Evolutionary conservation across 352 stramenopile genomes (phyloP), one percentile per base, ranked within the genome.

Genomic region (Saprolegnia diclina): DNA sequence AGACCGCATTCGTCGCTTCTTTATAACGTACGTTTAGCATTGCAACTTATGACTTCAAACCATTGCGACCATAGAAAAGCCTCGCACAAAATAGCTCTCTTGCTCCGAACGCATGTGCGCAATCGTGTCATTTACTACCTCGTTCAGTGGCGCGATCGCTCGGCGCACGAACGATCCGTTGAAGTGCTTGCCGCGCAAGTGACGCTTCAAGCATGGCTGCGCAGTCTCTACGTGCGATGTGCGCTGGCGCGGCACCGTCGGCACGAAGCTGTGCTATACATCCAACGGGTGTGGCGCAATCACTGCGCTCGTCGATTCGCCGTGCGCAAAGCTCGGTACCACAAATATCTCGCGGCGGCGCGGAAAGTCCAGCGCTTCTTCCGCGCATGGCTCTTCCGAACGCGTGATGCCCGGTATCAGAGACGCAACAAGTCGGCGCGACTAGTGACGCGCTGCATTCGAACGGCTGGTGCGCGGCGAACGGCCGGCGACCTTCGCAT

Each of bases 261-360:
- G 4, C 56, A 80, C 5, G 63, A 65, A 52, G 72, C 73, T 4
- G 74, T 75, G 10, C 79, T 74, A 3, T 24, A 24, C 0, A 67
- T 92, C 32, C 82, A 90, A 64, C 54, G 73, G 4, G 0, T 21
- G 4, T 92, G 82, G 83, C 73, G 54, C 79, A 80, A n/a, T 86
- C 77, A 52, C 64, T 76, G 46, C 79, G 71, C n/a, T 73, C 79
- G 48, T 82, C 29, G 71, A 52, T 77, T 88, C 67, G 29, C 77
- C n/a, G 59, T 42, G 21, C 76, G 83, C 21, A 65, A 59, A 24
- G 71, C 55, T 4, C 74, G 80, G 9, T 89, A 78, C 46, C 14
- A 52, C 5, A 56, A 29, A 18, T 92, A 88, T 61, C 67, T 66
- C 6, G 22, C 21, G 0, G 79, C 81, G 7, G 71, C 77, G 2